These are phyloP conservation scores for Aureobasidium zeae DNA, from an alignment of 2,329 filamentous ascomycete species.

Conservation along the genomic window DNA sequence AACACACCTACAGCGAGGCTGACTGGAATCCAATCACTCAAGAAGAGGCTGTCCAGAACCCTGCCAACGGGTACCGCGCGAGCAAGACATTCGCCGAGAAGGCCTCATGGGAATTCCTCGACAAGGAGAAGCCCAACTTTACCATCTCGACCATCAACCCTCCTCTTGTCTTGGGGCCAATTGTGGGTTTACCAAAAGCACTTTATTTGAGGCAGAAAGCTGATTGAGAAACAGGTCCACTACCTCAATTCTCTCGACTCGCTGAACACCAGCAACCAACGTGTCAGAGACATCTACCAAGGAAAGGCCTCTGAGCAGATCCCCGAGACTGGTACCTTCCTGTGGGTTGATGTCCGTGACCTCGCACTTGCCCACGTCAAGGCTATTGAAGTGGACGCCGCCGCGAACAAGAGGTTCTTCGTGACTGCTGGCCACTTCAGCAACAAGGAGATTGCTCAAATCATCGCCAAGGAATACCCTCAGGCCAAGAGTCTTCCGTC, in stretches of 20 bases:
- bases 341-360: conserved; percentile 43
- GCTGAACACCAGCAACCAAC: conserved; percentile 65
- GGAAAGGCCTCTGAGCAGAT: conserved; percentile 52
- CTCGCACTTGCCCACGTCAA: conserved; percentile 56
- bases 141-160: conserved; percentile 42
- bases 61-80: conserved; percentile 37
- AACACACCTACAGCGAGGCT: conserved; percentile 43
- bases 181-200: conserved; percentile 24
- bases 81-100: conserved; percentile 55
- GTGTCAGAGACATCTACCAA: conserved; percentile 53
- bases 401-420: conserved; percentile 56
- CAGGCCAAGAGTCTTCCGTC: conserved; percentile 44
- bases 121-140: conserved; percentile 44
- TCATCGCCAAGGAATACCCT: conserved; percentile 48
- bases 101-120: conserved; percentile 45
- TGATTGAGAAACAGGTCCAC: conserved; percentile 29
- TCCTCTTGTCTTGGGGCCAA: conserved; percentile 42
- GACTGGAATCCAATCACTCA: conserved; percentile 51
- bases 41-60: conserved; percentile 39
- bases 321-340: conserved; percentile 46
- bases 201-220: background rate
- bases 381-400: conserved; percentile 46
- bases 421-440: conserved; percentile 51
- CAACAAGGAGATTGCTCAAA: conserved; percentile 50
- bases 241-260: conserved; percentile 53